phyloP scores from a whole-genome alignment of 805 yeast species.

The Nakazawaea ambrosiae region DNA sequence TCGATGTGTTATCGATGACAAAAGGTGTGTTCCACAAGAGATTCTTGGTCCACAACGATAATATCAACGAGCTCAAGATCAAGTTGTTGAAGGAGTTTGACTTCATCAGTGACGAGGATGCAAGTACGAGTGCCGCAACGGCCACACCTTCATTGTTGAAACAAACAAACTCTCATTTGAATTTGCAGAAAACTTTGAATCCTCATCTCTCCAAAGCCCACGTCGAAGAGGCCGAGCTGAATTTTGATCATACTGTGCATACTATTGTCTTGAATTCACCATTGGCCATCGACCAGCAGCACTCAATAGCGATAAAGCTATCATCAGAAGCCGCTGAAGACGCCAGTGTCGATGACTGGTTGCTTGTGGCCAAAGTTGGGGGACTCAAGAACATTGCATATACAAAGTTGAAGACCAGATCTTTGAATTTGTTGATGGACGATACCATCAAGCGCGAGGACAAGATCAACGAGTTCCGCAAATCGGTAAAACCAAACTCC shows the following conservation, averaged over 20 bases:
- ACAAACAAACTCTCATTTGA: constrained; percentile 5
- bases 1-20: constrained; percentile 29
- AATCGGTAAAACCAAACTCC: not conserved
- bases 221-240: not conserved
- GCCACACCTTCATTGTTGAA: not conserved
- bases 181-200: not conserved
- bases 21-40: constrained; percentile 28
- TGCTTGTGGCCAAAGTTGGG: constrained; percentile 8
- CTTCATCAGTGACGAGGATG: constrained; percentile 25
- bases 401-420: not conserved
- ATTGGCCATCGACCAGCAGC: not conserved
- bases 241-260: not conserved
- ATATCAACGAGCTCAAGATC: constrained; percentile 46
- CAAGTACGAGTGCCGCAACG: constrained; percentile 4
- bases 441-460: not conserved
- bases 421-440: not conserved
- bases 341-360: not conserved
- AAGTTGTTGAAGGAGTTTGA: constrained; percentile 36
- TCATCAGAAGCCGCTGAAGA: not conserved
- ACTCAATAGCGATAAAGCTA: not conserved
- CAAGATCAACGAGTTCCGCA: not conserved
- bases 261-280: not conserved
- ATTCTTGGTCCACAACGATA: constrained; percentile 57
- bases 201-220: not conserved
- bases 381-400: constrained; percentile 8